Evolutionary conservation across 495 filamentous ascomycete species (phyloP), one percentile per base, ranked within the genome.

Genomic region (Penicillium pancosmium): DNA sequence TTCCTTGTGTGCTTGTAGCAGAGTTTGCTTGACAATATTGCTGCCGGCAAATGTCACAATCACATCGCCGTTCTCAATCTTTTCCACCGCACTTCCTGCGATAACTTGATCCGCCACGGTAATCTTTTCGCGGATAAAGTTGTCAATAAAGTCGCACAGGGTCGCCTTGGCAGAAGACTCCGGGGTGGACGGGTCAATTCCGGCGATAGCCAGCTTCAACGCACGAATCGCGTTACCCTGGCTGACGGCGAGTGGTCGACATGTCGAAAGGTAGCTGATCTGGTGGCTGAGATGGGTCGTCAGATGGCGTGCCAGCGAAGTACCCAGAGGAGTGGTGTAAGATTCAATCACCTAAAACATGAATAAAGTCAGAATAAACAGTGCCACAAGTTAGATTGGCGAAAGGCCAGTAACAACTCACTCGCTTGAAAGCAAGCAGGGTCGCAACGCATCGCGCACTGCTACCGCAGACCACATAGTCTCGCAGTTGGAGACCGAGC

Each of bases 211-310:
- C 31, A 94, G 81, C 76, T 98, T 98, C 18, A 98, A 81, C 76
- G 92, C 91, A 38, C 95, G 85, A 70, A 98, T 97, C 18, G 92
- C 91, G 73, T 97, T 98, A 55, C 95, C 93, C 86, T 96, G 93
- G 43, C 89, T 89, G 70, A 94, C 91, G 51, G 90, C 93, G 73
- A 98, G 89, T 11, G 94, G 92, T 6, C 94, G 88, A 68, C 92
- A 97, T 56, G 92, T 91, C 44, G 88, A 90, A 31, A 98, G 86
- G 68, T 93, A 96, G 59, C 92, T 91, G 61, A 98, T 96, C 75
- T 98, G 94, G 56, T 92, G 90, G 56, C 91, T 94, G 56, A 98
- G 82, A 65, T 97, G 91, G n/a, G 89, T 88, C 25, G 91, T 93
- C 62, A 98, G 84, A 77, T 98, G 92, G 13, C 94, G 89, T 16